Evolutionary conservation across 1,284 basidiomycete species (phyloP).

Genomic region (Ustilago hordei): DNA sequence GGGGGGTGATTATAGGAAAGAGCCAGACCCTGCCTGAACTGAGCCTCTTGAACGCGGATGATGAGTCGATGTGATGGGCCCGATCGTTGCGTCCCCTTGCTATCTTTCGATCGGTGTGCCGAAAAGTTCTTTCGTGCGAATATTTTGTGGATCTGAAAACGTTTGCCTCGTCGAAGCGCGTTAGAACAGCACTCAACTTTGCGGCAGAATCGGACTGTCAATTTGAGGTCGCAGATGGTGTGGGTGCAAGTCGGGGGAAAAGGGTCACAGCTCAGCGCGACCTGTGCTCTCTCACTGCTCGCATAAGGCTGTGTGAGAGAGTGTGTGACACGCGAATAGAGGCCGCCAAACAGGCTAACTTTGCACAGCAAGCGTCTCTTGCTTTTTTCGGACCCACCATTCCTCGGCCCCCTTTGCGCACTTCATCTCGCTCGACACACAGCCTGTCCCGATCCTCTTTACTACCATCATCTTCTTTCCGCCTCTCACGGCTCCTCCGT

Average conservation of each 20-base stretch:
- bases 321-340: slow-evolving; percentile 27
- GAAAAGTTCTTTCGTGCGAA: slow-evolving; percentile 3
- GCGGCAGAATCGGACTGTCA: slow-evolving; percentile 37
- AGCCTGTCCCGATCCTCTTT: background rate
- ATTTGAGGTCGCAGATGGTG: background rate
- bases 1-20: slow-evolving; percentile 37
- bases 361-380: background rate
- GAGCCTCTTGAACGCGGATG: slow-evolving; percentile 17
- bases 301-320: background rate
- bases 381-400: slow-evolving; percentile 13
- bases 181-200: slow-evolving; percentile 41
- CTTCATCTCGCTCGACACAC: slow-evolving; percentile 12
- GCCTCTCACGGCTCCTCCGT: background rate
- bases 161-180: slow-evolving; percentile 10
- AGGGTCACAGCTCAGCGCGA: slow-evolving; percentile 23
- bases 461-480: slow-evolving; percentile 18
- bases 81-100: slow-evolving; percentile 8
- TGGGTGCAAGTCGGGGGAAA: slow-evolving; percentile 9
- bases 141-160: background rate
- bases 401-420: slow-evolving; percentile 1
- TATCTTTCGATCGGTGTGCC: background rate
- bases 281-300: background rate
- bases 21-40: slow-evolving; percentile 30
- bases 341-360: background rate
- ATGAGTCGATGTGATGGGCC: background rate